Base-by-base conservation (phyloP, 495 filamentous ascomycete genomes). In the Umbilicaria muhlenbergii region DNA sequence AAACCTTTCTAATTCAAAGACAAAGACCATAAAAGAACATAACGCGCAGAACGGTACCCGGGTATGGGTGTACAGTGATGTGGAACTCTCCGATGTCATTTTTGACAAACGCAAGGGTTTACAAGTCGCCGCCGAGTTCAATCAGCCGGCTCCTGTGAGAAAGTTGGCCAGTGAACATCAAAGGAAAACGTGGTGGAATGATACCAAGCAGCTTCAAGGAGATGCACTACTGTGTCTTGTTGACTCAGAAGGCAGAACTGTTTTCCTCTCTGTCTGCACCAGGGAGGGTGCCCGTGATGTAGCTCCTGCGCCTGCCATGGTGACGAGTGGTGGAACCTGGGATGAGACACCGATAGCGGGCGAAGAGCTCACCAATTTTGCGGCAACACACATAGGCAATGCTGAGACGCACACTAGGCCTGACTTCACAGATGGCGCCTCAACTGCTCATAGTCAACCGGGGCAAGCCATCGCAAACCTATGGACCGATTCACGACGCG, bases 171-270 rank as follows among this genome's bases (percentile, higher is more conserved):
- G 54, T 18, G 33, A 50, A 40, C 24, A 6, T 28, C 48, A 69
- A 45, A 60, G 74, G 32, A 48, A 61, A 42, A 67, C 74, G 10
- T 84, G 75, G 76, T 86, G 79, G 81, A 50, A 60, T 17, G 43
- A 55, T 12, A 74, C 66, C 0, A 80, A 71, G 42, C 67, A 68
- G 11, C 57, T 84, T 3, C 66, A 71, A 39, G 44, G 61, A 15
- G 75, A 74, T 34, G 70, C 74, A 3, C 57, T 84, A 3, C 61
- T 84, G 0, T 81, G 77, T 38, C 50, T 83, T 6, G 53, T 77
- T 1, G 64, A 66, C 38, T 55, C 58, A 1, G 58, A 55, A n/a
- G 65, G 62, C 3, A 52, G 55, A 32, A 60, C 60, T 10, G 58
- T 75, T 16, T 84, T 84, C 55, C 67, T 71, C 32, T 63, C 68